These are phyloP conservation scores for Candida sp. DNA, from an alignment of 1,139 yeast species.

Conservation along the genomic window DNA sequence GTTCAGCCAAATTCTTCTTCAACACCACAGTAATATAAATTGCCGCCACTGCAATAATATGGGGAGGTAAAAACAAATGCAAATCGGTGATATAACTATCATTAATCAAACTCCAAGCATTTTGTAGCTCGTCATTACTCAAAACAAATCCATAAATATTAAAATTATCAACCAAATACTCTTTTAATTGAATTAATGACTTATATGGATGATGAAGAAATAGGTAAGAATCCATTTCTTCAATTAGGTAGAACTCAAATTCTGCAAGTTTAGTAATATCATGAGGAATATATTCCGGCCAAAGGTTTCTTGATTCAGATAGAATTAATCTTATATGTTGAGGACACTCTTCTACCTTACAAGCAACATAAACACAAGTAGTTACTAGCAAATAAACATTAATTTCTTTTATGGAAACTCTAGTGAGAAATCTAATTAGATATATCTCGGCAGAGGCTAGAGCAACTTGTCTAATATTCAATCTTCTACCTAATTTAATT, in stretches of 20 bases:
- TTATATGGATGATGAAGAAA: conserved; percentile 89
- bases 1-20: conserved; percentile 33
- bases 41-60: conserved; percentile 83
- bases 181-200: conserved; percentile 60
- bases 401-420: conserved; percentile 74
- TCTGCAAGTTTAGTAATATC: conserved; percentile 95
- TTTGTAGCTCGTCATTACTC: conserved; percentile 72
- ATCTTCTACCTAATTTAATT: conserved; percentile 72
- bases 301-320: conserved; percentile 79
- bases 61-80: conserved; percentile 83
- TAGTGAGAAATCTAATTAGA: conserved; percentile 67
- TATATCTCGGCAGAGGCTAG: conserved; percentile 89
- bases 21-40: conserved; percentile 69
- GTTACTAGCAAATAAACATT: conserved; percentile 80
- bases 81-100: conserved; percentile 89
- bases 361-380: conserved; percentile 83
- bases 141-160: conserved; percentile 33
- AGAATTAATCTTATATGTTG: conserved; percentile 85
- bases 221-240: conserved; percentile 79
- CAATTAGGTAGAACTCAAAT: conserved; percentile 89
- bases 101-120: conserved; percentile 85
- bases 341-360: conserved; percentile 94
- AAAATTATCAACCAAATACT: conserved; percentile 32
- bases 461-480: conserved; percentile 78
- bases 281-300: conserved; percentile 96